Conservation (phyloP, 768 basidiomycete species). For the Myochromella boudieri region DNA sequence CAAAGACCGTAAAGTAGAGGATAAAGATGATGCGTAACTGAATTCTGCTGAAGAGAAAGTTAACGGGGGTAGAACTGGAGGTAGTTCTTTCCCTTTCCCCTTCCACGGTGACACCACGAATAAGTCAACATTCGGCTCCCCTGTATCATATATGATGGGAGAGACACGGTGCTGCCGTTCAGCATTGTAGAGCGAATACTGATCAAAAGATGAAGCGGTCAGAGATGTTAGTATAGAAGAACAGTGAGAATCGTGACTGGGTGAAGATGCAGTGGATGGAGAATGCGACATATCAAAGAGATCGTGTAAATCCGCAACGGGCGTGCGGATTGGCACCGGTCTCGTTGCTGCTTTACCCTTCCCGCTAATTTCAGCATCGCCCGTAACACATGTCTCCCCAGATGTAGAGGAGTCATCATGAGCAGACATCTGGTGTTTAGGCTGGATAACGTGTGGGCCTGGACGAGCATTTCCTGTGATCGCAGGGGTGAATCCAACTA, state of each 20-base stretch:
- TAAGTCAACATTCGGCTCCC: conserved; percentile 8
- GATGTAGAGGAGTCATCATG: conserved; percentile 29
- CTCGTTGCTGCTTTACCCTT: conserved; percentile 60
- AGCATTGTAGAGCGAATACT: conserved; percentile 5
- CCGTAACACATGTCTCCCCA: conserved; percentile 21
- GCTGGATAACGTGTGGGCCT: conserved; percentile 6
- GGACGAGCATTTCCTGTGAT: conserved; percentile 10
- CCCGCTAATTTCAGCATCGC: conserved; percentile 20
- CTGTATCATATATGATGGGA: conserved; percentile 10
- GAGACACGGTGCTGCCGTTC: conserved; percentile 16
- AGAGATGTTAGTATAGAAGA: conserved; percentile 26
- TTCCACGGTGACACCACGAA: conserved; percentile 29
- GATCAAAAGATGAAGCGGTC: conserved; percentile 21
- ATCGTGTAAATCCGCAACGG: conserved; percentile 36
- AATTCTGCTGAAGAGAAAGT: conserved; percentile 57
- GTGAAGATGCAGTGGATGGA: conserved; percentile 19
- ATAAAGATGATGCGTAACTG: conserved; percentile 37
- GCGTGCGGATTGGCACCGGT: conserved; percentile 48
- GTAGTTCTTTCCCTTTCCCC: conserved; percentile 62
- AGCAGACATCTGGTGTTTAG: conserved; percentile 24
- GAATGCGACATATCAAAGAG: conserved; percentile 35
- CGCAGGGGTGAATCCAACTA: conserved; percentile 7
- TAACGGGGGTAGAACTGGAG: conserved; percentile 67
- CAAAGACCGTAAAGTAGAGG: conserved; percentile 33
- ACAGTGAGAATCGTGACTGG: conserved; percentile 21